Conservation (phyloP, 805 yeast species). For the Yamadazyma insecticola region DNA sequence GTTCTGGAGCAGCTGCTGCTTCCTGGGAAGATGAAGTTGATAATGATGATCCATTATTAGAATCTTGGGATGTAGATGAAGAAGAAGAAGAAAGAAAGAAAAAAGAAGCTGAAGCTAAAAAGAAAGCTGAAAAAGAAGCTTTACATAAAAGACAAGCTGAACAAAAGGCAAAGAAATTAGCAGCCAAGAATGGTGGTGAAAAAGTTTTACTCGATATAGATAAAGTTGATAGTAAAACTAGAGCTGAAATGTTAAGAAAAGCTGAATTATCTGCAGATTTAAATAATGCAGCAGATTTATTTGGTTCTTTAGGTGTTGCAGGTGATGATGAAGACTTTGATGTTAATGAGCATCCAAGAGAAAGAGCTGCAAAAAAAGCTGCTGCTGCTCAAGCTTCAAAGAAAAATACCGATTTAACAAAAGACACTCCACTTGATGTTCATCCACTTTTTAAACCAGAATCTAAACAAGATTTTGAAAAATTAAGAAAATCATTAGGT, state of each 20-base stretch:
- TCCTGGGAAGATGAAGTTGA: slow-evolving; percentile 84
- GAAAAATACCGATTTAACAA: slow-evolving; percentile 32
- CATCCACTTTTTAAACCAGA: slow-evolving; percentile 86
- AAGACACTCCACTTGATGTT: slow-evolving; percentile 61
- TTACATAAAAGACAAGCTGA: slow-evolving; percentile 39
- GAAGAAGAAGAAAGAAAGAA: slow-evolving; percentile 59
- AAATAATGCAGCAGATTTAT: slow-evolving; percentile 88
- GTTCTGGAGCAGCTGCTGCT: slow-evolving; percentile 49
- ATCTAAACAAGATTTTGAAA: slow-evolving; percentile 64
- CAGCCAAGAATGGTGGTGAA: slow-evolving; percentile 29
- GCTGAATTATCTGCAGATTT: slow-evolving; percentile 85
- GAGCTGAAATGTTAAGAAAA: slow-evolving; percentile 66
- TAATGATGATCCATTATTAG: slow-evolving; percentile 70
- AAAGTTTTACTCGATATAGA: slow-evolving; percentile 54
- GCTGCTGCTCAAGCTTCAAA: slow-evolving; percentile 28
- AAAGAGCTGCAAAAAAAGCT: slow-evolving; percentile 43
- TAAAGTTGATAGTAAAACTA: slow-evolving; percentile 65
- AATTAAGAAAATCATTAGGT: slow-evolving; percentile 38
- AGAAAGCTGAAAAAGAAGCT: slow-evolving; percentile 41
- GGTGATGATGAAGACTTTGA: slow-evolving; percentile 26
- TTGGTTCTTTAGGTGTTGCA: slow-evolving; percentile 65
- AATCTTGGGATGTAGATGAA: slow-evolving; percentile 83
- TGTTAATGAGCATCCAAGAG: slow-evolving; percentile 49
- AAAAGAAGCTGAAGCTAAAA: slow-evolving; percentile 37
- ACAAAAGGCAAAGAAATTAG: slow-evolving; percentile 45